Conservation (phyloP, 495 filamentous ascomycete species). For the Aspergillus conjunctus region DNA sequence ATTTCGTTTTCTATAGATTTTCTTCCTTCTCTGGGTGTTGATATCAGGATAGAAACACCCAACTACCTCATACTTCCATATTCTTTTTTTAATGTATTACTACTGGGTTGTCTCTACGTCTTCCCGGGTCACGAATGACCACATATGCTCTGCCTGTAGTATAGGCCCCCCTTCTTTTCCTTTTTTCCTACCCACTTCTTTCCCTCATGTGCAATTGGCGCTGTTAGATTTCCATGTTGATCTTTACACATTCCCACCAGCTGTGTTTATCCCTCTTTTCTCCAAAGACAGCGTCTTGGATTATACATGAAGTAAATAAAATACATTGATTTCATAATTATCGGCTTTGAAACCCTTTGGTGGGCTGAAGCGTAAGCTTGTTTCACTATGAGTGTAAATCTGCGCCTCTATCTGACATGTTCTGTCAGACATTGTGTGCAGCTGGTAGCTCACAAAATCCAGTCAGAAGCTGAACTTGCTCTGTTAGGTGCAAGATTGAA, state of each 20-base stretch:
- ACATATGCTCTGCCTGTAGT: background rate
- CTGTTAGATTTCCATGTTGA: constrained; percentile 15
- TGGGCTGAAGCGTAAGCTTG: no score
- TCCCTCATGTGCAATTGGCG: constrained; percentile 17
- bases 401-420: background rate
- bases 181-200: background rate
- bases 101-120: constrained; percentile 24
- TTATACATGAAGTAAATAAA: constrained; percentile 7
- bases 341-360: no score
- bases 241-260: constrained; percentile 8
- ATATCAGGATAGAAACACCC: constrained; percentile 51
- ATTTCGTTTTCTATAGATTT: constrained; percentile 37
- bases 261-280: background rate
- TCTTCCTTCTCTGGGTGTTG: constrained; percentile 63
- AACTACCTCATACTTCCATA: constrained; percentile 9
- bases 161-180: background rate
- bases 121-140: constrained; percentile 7
- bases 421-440: background rate
- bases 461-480: background rate
- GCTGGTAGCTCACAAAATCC: background rate
- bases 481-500: background rate
- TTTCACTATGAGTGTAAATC: no score
- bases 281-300: constrained; percentile 3
- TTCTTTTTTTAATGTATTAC: constrained; percentile 44
- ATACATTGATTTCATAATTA: background rate